phyloP scores from a whole-genome alignment of 169 alveolate genomes.

The Cryptosporidium canis region DNA sequence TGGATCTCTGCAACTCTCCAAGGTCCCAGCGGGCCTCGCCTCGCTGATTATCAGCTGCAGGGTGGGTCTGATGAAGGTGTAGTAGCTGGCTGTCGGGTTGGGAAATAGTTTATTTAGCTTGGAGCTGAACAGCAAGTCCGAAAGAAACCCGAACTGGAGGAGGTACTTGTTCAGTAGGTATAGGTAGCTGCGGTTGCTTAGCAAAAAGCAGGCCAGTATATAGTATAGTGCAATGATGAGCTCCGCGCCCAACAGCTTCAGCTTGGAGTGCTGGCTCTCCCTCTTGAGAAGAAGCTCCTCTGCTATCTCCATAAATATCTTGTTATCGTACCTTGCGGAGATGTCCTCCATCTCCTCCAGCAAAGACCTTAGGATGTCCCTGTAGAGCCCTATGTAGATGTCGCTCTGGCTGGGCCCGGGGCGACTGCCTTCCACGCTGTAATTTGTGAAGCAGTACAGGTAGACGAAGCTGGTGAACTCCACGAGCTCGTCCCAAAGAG shows the following conservation, averaged over 20 bases:
- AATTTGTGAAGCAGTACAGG: slow-evolving; percentile 22
- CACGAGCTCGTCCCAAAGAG: slow-evolving; percentile 9
- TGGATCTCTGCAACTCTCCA: background rate
- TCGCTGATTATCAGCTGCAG: slow-evolving; percentile 6
- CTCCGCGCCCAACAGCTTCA: background rate
- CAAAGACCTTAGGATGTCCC: background rate
- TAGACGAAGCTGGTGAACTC: slow-evolving; percentile 33
- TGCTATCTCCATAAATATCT: background rate
- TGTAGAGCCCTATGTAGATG: background rate
- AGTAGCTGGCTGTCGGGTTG: slow-evolving; percentile 3
- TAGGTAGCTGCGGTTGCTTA: slow-evolving; percentile 8
- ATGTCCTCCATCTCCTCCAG: background rate
- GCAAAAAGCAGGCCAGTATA: slow-evolving; percentile 1
- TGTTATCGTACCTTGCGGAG: background rate
- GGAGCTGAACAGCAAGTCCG: background rate
- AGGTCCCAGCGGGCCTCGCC: background rate
- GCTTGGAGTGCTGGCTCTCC: background rate
- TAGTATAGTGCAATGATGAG: slow-evolving; percentile 1
- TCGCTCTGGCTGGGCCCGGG: background rate
- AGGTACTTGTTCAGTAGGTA: background rate
- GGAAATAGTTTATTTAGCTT: background rate
- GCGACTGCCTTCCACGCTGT: background rate
- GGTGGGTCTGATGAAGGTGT: slow-evolving; percentile 26
- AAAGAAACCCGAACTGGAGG: background rate
- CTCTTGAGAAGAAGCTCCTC: background rate